Conservation (phyloP, 2,329 filamentous ascomycete species). For the Fusarium metavorans region DNA sequence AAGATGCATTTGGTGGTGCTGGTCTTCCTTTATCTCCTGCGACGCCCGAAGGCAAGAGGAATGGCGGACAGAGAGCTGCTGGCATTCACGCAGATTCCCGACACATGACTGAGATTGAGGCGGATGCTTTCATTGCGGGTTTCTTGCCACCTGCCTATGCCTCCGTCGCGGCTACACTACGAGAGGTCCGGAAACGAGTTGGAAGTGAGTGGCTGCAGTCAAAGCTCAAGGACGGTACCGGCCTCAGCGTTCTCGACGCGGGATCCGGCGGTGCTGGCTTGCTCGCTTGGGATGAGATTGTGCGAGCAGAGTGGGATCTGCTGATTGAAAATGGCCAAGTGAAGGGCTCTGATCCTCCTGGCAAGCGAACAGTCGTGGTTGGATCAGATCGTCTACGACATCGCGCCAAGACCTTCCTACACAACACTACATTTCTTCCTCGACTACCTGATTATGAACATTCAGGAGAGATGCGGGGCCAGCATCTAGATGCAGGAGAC, state of each 20-base stretch:
- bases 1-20: slow-evolving; percentile 80
- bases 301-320: slow-evolving; percentile 84
- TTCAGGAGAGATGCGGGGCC: slow-evolving; percentile 68
- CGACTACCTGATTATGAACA: slow-evolving; percentile 89
- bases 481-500: slow-evolving; percentile 69
- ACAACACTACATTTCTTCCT: slow-evolving; percentile 93
- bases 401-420: slow-evolving; percentile 79
- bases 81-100: slow-evolving; percentile 72
- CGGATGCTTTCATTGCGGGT: slow-evolving; percentile 77
- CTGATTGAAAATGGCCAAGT: slow-evolving; percentile 66
- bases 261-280: slow-evolving; percentile 80
- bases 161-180: slow-evolving; percentile 73
- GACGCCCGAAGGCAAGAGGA: slow-evolving; percentile 70
- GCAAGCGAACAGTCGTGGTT: slow-evolving; percentile 84
- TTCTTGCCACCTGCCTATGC: slow-evolving; percentile 80
- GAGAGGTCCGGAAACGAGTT: slow-evolving; percentile 79
- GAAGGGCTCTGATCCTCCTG: slow-evolving; percentile 62
- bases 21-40: slow-evolving; percentile 82
- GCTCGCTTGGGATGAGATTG: slow-evolving; percentile 80
- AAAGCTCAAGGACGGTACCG: slow-evolving; percentile 68
- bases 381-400: slow-evolving; percentile 80
- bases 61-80: slow-evolving; percentile 72
- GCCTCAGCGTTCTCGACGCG: slow-evolving; percentile 76
- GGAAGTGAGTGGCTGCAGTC: slow-evolving; percentile 77
- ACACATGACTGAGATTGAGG: slow-evolving; percentile 80